Conservation (phyloP, 768 basidiomycete species). For the Auricularia heimuer region DNA sequence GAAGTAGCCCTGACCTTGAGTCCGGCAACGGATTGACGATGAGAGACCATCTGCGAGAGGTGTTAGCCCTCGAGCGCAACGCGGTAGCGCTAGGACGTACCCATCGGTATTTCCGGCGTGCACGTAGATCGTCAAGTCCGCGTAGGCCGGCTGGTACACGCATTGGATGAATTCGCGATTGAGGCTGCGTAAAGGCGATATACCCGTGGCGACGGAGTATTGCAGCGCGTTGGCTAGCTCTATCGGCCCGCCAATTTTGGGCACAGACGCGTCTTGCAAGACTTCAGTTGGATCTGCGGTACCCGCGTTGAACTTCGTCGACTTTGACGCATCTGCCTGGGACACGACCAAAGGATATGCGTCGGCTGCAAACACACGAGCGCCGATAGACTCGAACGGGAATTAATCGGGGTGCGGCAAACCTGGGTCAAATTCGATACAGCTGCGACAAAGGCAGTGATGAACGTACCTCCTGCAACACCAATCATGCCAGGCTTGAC, state of each 20-base stretch:
- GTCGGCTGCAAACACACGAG: slow-evolving; percentile 40
- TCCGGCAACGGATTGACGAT: slow-evolving; percentile 52
- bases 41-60: slow-evolving; percentile 5
- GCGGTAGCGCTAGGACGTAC: slow-evolving; percentile 10
- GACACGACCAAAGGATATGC: slow-evolving; percentile 33
- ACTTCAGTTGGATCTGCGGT: not conserved
- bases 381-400: slow-evolving; percentile 54
- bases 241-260: slow-evolving; percentile 49
- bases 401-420: slow-evolving; percentile 61
- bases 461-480: slow-evolving; percentile 43
- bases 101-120: slow-evolving; percentile 68
- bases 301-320: slow-evolving; percentile 28
- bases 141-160: slow-evolving; percentile 44
- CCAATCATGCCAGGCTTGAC: slow-evolving; percentile 43
- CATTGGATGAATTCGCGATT: slow-evolving; percentile 44
- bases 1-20: slow-evolving; percentile 46
- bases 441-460: not conserved
- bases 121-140: slow-evolving; percentile 45
- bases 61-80: not conserved
- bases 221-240: slow-evolving; percentile 62
- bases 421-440: slow-evolving; percentile 15
- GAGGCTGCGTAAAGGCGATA: slow-evolving; percentile 48
- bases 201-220: slow-evolving; percentile 47
- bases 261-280: slow-evolving; percentile 24
- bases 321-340: slow-evolving; percentile 27